Base-by-base conservation (phyloP, 2,329 filamentous ascomycete species). In the Fusarium illudens region DNA sequence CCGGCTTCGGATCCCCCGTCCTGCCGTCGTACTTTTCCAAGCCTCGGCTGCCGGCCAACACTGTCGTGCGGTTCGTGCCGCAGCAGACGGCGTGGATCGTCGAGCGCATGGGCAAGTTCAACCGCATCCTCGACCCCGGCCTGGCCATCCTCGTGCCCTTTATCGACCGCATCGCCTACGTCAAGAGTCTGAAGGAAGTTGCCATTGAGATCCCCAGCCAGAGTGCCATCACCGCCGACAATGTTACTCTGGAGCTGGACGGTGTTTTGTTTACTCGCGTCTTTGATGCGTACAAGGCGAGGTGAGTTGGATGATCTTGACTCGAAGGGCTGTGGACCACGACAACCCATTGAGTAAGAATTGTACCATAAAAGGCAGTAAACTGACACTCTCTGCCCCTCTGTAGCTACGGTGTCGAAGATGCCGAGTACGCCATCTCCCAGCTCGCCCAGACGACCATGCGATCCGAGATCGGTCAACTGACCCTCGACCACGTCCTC, bases 61-160 rank as follows among this genome's bases (percentile, higher is more conserved):
- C 96, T 4, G 85, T 99, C 67, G 85, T 99, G 74, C 93, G 95
- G 64, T 99, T 98, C 81, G 96, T 99, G 39, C 96, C 96, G n/a
- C 96, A 99, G 82, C 96, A 99, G 84, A 98, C 95, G 73, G 96
- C 96, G 79, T 99, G 96, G 96, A 95, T 99, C 62, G 96, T 99
- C 60, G 96, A 99, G 87, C 94, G 96, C 77, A 99, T 99, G 96
- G 96, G 96, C 75, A 96, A 94, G 81, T 99, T 97, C 84, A 91
- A 93, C 82, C 88, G 94, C 64, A 97, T 99, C 75, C 84, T 99
- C 52, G 89, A 97, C 74, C 96, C 96, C 4, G 96, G 96, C 60
- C 84, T 99, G 65, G 94, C 96, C 20, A 86, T 99, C 67, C 82
- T 99, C 71, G 86, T 96, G 57, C 96, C 96, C 2, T 92, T 98